Conservation (phyloP, 805 yeast genomes). For the Wickerhamiella australiensis region DNA sequence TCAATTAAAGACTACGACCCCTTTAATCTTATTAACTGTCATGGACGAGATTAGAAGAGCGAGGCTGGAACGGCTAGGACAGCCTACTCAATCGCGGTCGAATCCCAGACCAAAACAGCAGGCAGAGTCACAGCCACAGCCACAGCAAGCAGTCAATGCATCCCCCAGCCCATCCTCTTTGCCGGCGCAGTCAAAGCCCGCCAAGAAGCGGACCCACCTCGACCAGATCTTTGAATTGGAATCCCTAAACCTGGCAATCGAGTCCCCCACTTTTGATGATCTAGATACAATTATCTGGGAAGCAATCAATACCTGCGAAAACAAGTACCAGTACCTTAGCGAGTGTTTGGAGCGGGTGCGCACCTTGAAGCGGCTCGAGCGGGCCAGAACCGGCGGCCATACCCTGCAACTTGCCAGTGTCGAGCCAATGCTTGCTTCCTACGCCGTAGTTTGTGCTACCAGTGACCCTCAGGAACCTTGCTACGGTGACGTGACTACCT, state of each 20-base stretch:
- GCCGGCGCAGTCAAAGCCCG: background rate
- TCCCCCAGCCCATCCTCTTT: background rate
- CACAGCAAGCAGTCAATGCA: background rate
- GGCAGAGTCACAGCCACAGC: background rate
- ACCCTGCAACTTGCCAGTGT: conserved; percentile 10
- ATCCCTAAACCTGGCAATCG: background rate
- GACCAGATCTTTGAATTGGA: conserved; percentile 5
- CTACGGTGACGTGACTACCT: conserved; percentile 10
- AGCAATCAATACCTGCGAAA: background rate
- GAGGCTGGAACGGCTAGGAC: conserved; percentile 3
- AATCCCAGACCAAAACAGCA: background rate
- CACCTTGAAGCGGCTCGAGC: conserved; percentile 8
- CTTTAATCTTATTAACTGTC: background rate
- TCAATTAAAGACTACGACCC: too few species aligned
- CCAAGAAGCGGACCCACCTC: background rate
- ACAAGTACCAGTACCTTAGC: conserved; percentile 14
- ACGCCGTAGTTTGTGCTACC: conserved; percentile 19
- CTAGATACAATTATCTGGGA: conserved; percentile 13
- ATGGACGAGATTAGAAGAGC: conserved; percentile 12
- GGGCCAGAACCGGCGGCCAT: background rate
- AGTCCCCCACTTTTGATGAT: background rate
- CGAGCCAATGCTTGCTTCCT: conserved; percentile 12
- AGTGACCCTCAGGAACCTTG: conserved; percentile 18
- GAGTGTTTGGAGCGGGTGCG: conserved; percentile 13
- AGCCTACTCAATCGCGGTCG: background rate